These are phyloP conservation scores for Scheffersomyces parashehatae DNA, from an alignment of 1,139 yeast genomes.

Conservation along the genomic window DNA sequence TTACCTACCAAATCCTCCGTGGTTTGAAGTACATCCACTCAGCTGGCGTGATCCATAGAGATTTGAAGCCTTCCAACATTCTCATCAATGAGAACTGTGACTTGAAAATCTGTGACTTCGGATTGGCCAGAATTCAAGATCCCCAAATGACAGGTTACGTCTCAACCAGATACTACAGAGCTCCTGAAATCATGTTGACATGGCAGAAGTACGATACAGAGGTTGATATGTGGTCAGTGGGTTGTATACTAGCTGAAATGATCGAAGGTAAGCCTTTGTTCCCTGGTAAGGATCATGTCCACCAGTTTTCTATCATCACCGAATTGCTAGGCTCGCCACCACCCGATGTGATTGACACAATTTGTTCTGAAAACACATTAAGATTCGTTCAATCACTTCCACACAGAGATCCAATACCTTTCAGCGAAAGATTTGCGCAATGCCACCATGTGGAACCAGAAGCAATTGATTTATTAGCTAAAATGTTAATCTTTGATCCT, in stretches of 20 bases:
- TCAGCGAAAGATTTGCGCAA: slow-evolving; percentile 70
- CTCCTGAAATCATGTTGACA: slow-evolving; percentile 98
- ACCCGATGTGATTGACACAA: slow-evolving; percentile 90
- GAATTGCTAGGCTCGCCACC: slow-evolving; percentile 97
- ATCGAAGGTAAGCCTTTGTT: slow-evolving; percentile 97
- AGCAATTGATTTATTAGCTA: slow-evolving; percentile 84
- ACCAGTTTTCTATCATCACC: slow-evolving; percentile 94
- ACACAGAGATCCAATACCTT: slow-evolving; percentile 86
- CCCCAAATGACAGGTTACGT: slow-evolving; percentile 99
- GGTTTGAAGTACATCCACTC: slow-evolving; percentile 30
- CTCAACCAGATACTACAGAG: slow-evolving; percentile 93
- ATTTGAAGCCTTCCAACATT: slow-evolving; percentile 28
- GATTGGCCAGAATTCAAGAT: slow-evolving; percentile 94
- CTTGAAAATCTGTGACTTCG: slow-evolving; percentile 28
- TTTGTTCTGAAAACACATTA: slow-evolving; percentile 92
- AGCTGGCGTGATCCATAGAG: slow-evolving; percentile 33
- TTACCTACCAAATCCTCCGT: slow-evolving; percentile 47
- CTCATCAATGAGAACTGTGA: slow-evolving; percentile 31
- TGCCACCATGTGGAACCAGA: slow-evolving; percentile 82
- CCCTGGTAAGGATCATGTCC: slow-evolving; percentile 98
- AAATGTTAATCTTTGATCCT: slow-evolving; percentile 94
- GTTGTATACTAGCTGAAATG: slow-evolving; percentile 98
- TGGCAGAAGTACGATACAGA: slow-evolving; percentile 99
- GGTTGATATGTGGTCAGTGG: slow-evolving; percentile 99
- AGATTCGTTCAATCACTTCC: slow-evolving; percentile 94